phyloP scores from a whole-genome alignment of 2,329 filamentous ascomycete genomes.

The Fulvia fulva region DNA sequence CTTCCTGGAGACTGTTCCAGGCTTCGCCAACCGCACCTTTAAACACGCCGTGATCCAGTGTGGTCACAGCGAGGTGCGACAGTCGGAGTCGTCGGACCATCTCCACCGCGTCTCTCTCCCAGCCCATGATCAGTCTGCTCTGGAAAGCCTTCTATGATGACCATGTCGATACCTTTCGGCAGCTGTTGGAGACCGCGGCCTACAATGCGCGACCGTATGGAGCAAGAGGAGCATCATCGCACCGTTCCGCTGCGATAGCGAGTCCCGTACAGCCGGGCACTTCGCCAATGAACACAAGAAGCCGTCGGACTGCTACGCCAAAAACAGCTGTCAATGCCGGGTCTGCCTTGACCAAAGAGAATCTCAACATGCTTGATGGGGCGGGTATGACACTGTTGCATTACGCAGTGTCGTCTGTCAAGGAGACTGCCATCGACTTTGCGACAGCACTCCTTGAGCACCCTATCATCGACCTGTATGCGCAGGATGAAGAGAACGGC shows the following conservation, averaged over 20 bases:
- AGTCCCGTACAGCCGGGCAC: slow-evolving; percentile 45
- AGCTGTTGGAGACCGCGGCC: slow-evolving; percentile 72
- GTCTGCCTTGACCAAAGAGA: slow-evolving; percentile 52
- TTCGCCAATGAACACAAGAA: slow-evolving; percentile 43
- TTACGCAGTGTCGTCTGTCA: slow-evolving; percentile 72
- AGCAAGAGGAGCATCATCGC: slow-evolving; percentile 38
- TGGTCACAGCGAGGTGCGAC: slow-evolving; percentile 86
- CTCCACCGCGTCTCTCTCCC: slow-evolving; percentile 31
- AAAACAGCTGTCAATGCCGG: slow-evolving; percentile 45
- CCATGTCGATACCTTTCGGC: slow-evolving; percentile 92
- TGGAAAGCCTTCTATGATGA: slow-evolving; percentile 97
- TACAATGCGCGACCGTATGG: slow-evolving; percentile 51
- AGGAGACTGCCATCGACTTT: slow-evolving; percentile 66
- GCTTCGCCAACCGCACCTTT: slow-evolving; percentile 64
- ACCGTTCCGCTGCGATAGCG: slow-evolving; percentile 28
- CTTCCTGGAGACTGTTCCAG: slow-evolving; percentile 32
- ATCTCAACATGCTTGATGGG: slow-evolving; percentile 81
- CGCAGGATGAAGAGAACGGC: slow-evolving; percentile 84
- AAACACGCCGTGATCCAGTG: slow-evolving; percentile 83
- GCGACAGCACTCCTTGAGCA: slow-evolving; percentile 76
- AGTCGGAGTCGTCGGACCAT: slow-evolving; percentile 52
- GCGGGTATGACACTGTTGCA: slow-evolving; percentile 79
- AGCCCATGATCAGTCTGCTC: slow-evolving; percentile 89
- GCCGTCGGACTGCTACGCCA: slow-evolving; percentile 37
- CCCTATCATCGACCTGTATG: slow-evolving; percentile 77